Evolutionary conservation across 2,329 filamentous ascomycete species (phyloP), one percentile per base, ranked within the genome.

Genomic region (Mycogone perniciosa): DNA sequence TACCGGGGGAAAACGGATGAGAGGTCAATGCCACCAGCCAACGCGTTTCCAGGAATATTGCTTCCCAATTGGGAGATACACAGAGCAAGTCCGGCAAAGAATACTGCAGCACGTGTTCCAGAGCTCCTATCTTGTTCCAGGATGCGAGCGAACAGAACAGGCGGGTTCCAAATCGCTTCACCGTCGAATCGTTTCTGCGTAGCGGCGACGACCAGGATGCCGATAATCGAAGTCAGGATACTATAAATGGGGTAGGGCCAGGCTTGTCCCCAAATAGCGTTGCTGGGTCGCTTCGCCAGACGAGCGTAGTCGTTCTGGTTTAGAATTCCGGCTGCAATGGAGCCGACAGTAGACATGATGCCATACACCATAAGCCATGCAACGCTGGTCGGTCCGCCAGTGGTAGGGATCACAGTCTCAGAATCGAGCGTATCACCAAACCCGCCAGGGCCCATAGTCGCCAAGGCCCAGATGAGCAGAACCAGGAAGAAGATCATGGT

Each of bases 401-500:
- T 64, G 4, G 50, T 46, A 0, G 64, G 60, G 2, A 65, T 57
- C 0, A 52, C 44, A 0, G 57, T 57, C 0, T 48, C 53, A 0
- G 59, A 59, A 31, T 54, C 60, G 10, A 70, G 51, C 1, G 67
- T 66, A 43, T 60, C 59, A 13, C 69, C 71, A 38, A 73, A 73
- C 4, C 71, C 71, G 2, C 55, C 59, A 0, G 62, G 43, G 1
- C 70, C 71, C 70, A 73, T 73, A 2, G 70, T 73, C 6, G 69
- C 64, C 7, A 72, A 59, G 0, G 72, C 67, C 72, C 72, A 75
- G 53, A 73, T 70, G 33, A 75, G 54, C 5, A 74, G 60, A 2
- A 66, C 66, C 7, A 73, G 13, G 52, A 71, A 70, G 50, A 73
- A 76, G 35, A 69, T 60, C 3, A 73, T 52, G 0, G 71, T 69